Base-by-base conservation (phyloP, 2,329 filamentous ascomycete genomes). In the Penicillium paneum region DNA sequence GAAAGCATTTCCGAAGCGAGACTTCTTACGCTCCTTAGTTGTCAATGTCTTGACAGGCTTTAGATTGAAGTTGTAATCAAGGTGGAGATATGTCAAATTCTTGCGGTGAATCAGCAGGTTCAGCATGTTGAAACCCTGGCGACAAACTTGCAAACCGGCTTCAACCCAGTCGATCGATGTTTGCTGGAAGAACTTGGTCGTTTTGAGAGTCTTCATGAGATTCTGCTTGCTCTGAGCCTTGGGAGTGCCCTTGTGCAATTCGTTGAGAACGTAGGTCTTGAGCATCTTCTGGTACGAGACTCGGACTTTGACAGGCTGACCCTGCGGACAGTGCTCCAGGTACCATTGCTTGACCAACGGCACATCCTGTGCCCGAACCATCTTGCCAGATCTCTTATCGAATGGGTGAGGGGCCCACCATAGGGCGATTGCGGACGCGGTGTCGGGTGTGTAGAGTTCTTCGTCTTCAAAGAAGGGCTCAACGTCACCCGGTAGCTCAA, bases 381-480 rank as follows among this genome's bases (percentile, higher is more conserved):
- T 99, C 62, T 86, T 88, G 34, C 94, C 94, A 36, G 94, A 97
- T 54, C 94, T 85, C 67, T 91, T 87, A 74, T 99, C 87, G 71
- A 99, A 99, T 0, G 95, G 94, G 70, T 90, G 96, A 24, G 94
- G 95, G 28, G 94, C 93, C 95, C 95, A 99, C 93, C 94, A 99
- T 21, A 99, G 78, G 47, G 91, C 86, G 61, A 99, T 96, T 2
- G 94, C 95, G 12, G 91, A 88, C 3, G 92, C 84, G 5, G 94
- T 99, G 56, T 97, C 90, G 15, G 88, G 85, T 3, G 89, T 97
- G 67, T 91, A 93, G 1, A 99, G 78, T 35, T 94, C 89, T 67
- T 97, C 90, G 5, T 96, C 91, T 0, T 84, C 86, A 63, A 99
- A 80, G 78, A 99, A 99, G 2, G 94, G 91, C 72, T 96, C 88